Base-by-base conservation (phyloP, 169 alveolate species). In the Eimeria praecox region DNA sequence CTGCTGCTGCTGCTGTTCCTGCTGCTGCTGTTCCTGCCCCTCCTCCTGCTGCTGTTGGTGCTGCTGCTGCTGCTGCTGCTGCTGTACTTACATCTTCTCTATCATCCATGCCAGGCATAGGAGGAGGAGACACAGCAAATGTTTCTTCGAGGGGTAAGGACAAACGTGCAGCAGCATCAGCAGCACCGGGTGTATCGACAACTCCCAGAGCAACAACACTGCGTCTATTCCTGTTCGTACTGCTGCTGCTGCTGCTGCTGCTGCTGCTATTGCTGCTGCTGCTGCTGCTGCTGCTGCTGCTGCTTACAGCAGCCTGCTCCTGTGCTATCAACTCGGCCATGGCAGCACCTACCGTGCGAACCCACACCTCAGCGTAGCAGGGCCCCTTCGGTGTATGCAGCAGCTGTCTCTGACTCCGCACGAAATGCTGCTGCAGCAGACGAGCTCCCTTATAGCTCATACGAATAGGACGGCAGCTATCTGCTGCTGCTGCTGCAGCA, bases 231-330 rank as follows among this genome's bases (percentile, higher is more conserved):
- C n/a, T 83, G 75, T 77, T 54, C 78, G 54, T 83, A 77, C 91
- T 83, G 91, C 75, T 33, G 91, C 91, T 83, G 91, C 30, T 83
- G 91, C 91, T 52, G 75, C 52, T 46, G 62, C 66, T 78, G 89
- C 62, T 78, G 89, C 89, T 46, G 78, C 20, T 66, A 12, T 12
- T 49, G 59, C 59, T 49, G 59, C n/a, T n/a, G 59, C 6, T 49
- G 78, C 78, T 27, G 38, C 30, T 30, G 78, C 78, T 75, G 89
- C 89, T 80, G 89, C 62, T 24, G 89, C 69, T 56, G 82, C 82
- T 33, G 46, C 40, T 24, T 10, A 69, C 89, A 46, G 89, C 62
- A 0, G 89, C 46, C 16, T 22, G 71, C 77, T 49, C 91, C 77
- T 83, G 77, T 8, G 12, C 49, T 33, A 77, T 5, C 75, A 83